Base-by-base conservation (phyloP, 345 rosid genomes). In the Populus alba region DNA sequence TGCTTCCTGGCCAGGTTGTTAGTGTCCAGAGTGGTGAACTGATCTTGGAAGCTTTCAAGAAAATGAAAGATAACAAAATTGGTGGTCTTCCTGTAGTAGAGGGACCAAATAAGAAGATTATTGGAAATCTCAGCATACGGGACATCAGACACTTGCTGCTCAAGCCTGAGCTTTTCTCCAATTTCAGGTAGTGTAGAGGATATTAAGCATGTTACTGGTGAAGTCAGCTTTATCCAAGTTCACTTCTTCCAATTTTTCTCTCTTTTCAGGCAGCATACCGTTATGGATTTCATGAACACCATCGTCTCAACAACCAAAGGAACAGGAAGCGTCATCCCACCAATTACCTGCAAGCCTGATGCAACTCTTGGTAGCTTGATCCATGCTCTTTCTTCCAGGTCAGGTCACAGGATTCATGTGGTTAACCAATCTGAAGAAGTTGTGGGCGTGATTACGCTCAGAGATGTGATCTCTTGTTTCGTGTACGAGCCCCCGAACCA, bases 401-500 rank as follows among this genome's bases (percentile, higher is more conserved):
- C 83, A 9, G 91, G 91, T 74, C 98, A 95, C 87, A 81, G 97
- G 83, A 87, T 93, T 37, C 90, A 93, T 61, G 92, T 88, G 59
- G 93, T 84, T 13, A 83, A 78, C 22, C 89, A 75, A 7, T 76
- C 80, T 37, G 90, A 78, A 66, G 90, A 90, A 85, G 90, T 95
- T 8, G 75, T 69, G 47, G 98, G 99, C 10, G 93, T 95, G 45
- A 92, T 95, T 75, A 95, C 99, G 1, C 89, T 92, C 16, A 80
- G 98, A 85, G 99, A 93, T 80, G 97, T 93, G 67, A 95, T 93
- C 74, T 89, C 98, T 78, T 93, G 97, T 83, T 93, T 95, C 87
- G 83, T 92, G 59, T 86, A 55, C 43, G 98, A 95, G 82, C 97
- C 99, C 70, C 91, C 94, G 2, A 82, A 86, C 80, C 88, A 85